A percentile compares a stretch with the other conserved stretches of the same genome.
Evolutionary conservation across 208 protist species (phyloP).

Genomic region (Crithidia fasciculata): DNA sequence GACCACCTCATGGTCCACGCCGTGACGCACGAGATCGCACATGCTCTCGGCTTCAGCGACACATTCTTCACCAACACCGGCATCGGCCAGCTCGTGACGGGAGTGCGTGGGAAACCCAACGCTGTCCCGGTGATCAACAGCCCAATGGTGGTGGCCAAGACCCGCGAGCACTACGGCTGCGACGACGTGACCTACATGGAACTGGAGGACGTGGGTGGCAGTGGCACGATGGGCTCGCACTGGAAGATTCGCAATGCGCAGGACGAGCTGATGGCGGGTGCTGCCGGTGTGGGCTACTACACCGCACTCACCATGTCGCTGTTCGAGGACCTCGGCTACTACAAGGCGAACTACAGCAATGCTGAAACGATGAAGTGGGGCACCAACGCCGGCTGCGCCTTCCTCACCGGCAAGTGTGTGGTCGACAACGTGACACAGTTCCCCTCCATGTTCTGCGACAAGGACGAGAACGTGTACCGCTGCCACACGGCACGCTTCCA

Average conservation of each 20-base stretch:
- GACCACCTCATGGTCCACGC: conserved; percentile 20
- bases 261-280: conserved; percentile 86
- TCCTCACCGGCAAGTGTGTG: conserved; percentile 61
- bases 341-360: conserved; percentile 63
- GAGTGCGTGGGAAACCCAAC: conserved; percentile 40
- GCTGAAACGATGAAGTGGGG: conserved; percentile 81
- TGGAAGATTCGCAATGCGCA: conserved; percentile 81
- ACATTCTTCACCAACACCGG: conserved; percentile 8
- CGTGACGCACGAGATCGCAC: conserved; percentile 81
- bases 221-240: conserved; percentile 62
- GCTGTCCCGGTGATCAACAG: conserved; percentile 32
- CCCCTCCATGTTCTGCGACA: conserved; percentile 62
- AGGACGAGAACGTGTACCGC: not conserved
- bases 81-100: conserved; percentile 10
- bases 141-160: conserved; percentile 36
- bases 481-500: not conserved
- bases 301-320: conserved; percentile 81
- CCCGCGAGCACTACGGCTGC: conserved; percentile 76
- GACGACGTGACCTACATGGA: conserved; percentile 51
- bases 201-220: conserved; percentile 74
- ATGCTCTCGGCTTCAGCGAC: conserved; percentile 78
- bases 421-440: conserved; percentile 31
- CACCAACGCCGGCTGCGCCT: conserved; percentile 52
- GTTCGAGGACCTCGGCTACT: conserved; percentile 85
- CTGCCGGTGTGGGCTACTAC: conserved; percentile 39